These are phyloP conservation scores for Yarrowia deformans DNA, from an alignment of 805 yeast species.

Conservation along the genomic window DNA sequence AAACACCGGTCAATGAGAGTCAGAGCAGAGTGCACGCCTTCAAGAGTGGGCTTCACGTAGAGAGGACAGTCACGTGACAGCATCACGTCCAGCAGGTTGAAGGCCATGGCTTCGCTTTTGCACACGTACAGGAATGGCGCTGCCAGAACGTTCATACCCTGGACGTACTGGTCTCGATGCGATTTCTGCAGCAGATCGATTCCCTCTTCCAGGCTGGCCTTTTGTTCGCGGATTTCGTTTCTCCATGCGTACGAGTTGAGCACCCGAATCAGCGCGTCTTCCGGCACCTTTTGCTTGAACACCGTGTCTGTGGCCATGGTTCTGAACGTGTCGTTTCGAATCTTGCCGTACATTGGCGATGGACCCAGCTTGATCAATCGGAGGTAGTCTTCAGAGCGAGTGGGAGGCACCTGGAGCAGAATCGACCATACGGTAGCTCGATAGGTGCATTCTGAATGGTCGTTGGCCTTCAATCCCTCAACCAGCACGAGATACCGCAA, in stretches of 20 bases:
- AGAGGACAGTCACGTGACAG: constrained; percentile 73
- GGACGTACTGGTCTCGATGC: constrained; percentile 68
- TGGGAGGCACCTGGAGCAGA: constrained; percentile 67
- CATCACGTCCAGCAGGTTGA: constrained; percentile 68
- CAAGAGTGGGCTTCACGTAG: constrained; percentile 76
- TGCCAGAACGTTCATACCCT: constrained; percentile 85
- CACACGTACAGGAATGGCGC: constrained; percentile 83
- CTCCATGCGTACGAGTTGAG: constrained; percentile 72
- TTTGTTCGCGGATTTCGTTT: constrained; percentile 33
- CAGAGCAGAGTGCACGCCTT: constrained; percentile 81
- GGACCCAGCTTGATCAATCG: constrained; percentile 63
- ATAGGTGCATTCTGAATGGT: constrained; percentile 60
- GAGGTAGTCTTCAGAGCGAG: constrained; percentile 62
- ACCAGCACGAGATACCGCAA: constrained; percentile 60
- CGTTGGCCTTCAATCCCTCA: constrained; percentile 53
- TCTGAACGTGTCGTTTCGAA: constrained; percentile 83
- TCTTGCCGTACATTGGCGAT: constrained; percentile 67
- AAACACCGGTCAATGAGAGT: constrained; percentile 76
- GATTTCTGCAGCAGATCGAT: constrained; percentile 22
- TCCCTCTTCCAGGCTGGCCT: constrained; percentile 21
- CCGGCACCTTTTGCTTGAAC: constrained; percentile 73
- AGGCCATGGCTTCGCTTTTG: constrained; percentile 86
- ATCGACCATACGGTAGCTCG: constrained; percentile 84
- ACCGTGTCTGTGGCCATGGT: constrained; percentile 76
- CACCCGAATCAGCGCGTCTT: constrained; percentile 69